phyloP scores from a whole-genome alignment of 768 basidiomycete species.

The Serpula lacrymans region DNA sequence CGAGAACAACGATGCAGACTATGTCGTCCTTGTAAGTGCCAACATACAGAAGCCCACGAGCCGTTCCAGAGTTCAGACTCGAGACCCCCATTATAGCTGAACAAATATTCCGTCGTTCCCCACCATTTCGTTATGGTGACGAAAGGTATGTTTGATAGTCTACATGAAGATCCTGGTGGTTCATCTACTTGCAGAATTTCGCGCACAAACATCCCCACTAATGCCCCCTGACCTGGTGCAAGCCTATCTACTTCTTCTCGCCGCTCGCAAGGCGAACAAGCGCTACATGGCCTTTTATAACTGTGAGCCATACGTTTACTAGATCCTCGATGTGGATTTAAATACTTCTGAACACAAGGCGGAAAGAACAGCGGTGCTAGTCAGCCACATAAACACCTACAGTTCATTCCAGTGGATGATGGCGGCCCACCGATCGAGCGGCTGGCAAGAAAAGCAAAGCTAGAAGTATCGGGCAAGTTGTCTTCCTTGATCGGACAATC shows the following conservation, averaged over 20 bases:
- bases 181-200: slow-evolving; percentile 49
- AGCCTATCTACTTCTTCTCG: slow-evolving; percentile 68
- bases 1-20: slow-evolving; percentile 52
- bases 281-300: slow-evolving; percentile 87
- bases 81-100: slow-evolving; percentile 47
- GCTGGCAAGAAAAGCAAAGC: slow-evolving; percentile 51
- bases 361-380: slow-evolving; percentile 82
- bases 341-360: slow-evolving; percentile 46
- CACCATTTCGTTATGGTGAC: slow-evolving; percentile 86
- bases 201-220: slow-evolving; percentile 76
- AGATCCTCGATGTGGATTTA: neutral
- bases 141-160: slow-evolving; percentile 53
- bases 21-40: slow-evolving; percentile 65
- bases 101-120: slow-evolving; percentile 82
- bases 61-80: no score
- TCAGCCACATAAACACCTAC: slow-evolving; percentile 89
- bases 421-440: slow-evolving; percentile 76
- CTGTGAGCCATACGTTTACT: slow-evolving; percentile 60
- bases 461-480: slow-evolving; percentile 57
- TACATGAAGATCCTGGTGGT: neutral
- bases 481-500: slow-evolving; percentile 1
- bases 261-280: slow-evolving; percentile 58
- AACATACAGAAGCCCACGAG: neutral
- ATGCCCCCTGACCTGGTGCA: slow-evolving; percentile 76
- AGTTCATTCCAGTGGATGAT: slow-evolving; percentile 66